Evolutionary conservation across 345 rosid genomes (phyloP), one percentile per base, ranked within the genome.

Genomic region (Triadica sebifera): DNA sequence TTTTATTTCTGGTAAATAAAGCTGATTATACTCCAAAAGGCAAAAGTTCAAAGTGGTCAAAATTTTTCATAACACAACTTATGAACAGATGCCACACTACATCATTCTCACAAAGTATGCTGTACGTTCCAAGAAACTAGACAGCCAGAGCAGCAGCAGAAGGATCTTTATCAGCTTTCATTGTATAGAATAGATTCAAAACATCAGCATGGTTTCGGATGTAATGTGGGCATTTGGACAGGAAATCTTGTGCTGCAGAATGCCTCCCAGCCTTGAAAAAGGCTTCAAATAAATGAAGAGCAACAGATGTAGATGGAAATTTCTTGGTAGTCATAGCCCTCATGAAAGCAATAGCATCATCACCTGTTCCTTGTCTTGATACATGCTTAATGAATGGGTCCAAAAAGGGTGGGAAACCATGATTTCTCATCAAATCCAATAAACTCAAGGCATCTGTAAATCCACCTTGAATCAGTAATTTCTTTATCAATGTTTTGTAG

Each of bases 131-230:
- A 65, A 53, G 52, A 74, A 76, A 75, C 76, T 79, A 79, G 65
- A 80, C 81, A 56, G 82, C 62, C 50, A 65, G 81, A 71, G 81
- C 41, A 45, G 85, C 71, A 65, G 77, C 69, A 57, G 74, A 58
- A 55, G 68, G 58, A 72, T 63, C 74, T 68, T 66, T 37, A 50
- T 39, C 49, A 50, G 39, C 43, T 56, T 77, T 69, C 47, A 47
- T 65, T 8, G 56, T 80, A 81, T 61, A 81, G 76, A 95, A 93
- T 80, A 95, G 91, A 85, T 88, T 83, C 82, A 91, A 80, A 77
- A 91, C 89, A 84, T 93, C 97, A 12, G 94, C 87, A 83, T 87
- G 81, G 84, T 86, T 86, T 25, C 96, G 94, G 77, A 93, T 74
- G 71, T 78, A 77, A 49, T 77, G 75, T 13, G 96, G 97, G 78